Base-by-base conservation (phyloP, 2,329 filamentous ascomycete genomes). In the Ophiostoma novo-ulmi region DNA sequence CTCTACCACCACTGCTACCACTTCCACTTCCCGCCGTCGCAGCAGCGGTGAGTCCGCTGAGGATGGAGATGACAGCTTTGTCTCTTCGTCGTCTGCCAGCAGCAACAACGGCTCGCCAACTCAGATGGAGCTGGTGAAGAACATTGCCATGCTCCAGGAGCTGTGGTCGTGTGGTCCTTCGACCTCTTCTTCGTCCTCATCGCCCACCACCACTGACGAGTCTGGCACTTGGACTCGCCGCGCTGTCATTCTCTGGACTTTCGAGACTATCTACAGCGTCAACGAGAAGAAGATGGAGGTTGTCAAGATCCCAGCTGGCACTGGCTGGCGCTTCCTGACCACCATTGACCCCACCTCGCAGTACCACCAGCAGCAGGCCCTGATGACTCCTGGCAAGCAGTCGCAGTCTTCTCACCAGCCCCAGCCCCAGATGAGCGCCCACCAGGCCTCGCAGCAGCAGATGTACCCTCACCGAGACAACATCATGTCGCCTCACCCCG, bases 61-160 rank as follows among this genome's bases (percentile, higher is more conserved):
- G n/a, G 73, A 75, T 58, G 73, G 73, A 38, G 74, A 74, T 35
- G 74, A 74, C 67, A 74, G 74, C 71, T 74, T 74, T 31, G 67
- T 75, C 73, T 58, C 74, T 31, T 75, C 63, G 68, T 75, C 73
- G 69, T 74, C 41, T 39, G 75, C 69, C 52, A 73, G 69, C 39
- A 75, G 75, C 74, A 75, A 69, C 70, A 75, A 69, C 74, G 70
- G 55, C 10, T 39, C 69, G 20, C 77, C 78, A 31, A 83, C 84
- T 1, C 83, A 84, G 73, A 85, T 85, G 75, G 85, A 88, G 63
- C 81, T 88, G 71, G 82, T 89, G 69, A 81, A 84, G 74, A 84
- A 85, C 77, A 86, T 89, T 65, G 86, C 86, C 76, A 89, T 89
- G 87, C 87, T 88, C 77, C 88, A 90, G 77, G 88, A 89, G 80